Base-by-base conservation (phyloP, 495 filamentous ascomycete species). In the Pseudevernia furfuracea region DNA sequence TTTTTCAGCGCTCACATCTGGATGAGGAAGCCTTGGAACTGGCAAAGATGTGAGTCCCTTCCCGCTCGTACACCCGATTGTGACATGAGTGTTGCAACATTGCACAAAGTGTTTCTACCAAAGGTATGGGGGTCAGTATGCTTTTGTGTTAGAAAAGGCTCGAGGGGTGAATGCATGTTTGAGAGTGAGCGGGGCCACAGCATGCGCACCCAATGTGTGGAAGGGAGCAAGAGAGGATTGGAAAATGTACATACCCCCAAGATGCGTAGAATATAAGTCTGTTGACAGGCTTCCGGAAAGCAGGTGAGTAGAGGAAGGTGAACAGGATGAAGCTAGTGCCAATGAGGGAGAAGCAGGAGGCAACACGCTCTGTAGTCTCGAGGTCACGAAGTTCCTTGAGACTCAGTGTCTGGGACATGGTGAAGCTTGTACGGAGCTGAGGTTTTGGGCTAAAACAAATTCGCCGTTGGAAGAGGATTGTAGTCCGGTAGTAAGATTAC, bases 231-330 rank as follows among this genome's bases (percentile, higher is more conserved):
- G 25, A 53, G 28, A 32, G 14, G 49, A 53, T 19, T 19, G 0
- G 9, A 10, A 19, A 15, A 17, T 12, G 10, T 15, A 32, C 49
- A 32, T 53, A 53, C 49, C 89, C 91, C 71, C 90, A 89, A 14
- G 86, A 87, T 4, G 91, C 90, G 70, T 87, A 94, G 73, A 95
- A 94, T 11, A 92, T 85, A 7, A 95, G 77, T 11, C 91, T 83
- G 69, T 94, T 95, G 75, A 96, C 90, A 23, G 91, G 89, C 74
- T 92, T 92, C 63, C 86, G 83, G 68, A 90, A 89, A 39, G 78
- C 73, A n/a, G 76, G 75, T 21, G 80, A 87, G 32, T 75, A 66
- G 28, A 84, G 71, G 67, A 92, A 95, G 43, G 90, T 91, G 61
- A 80, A 61, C 44, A 93, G 83, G 60, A 94, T 87, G 70, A 92